A percentile compares a stretch with the other conserved stretches of the same genome.
These are phyloP conservation scores for Fomitopsis pulvina DNA, from an alignment of 768 basidiomycete species.

Conservation along the genomic window DNA sequence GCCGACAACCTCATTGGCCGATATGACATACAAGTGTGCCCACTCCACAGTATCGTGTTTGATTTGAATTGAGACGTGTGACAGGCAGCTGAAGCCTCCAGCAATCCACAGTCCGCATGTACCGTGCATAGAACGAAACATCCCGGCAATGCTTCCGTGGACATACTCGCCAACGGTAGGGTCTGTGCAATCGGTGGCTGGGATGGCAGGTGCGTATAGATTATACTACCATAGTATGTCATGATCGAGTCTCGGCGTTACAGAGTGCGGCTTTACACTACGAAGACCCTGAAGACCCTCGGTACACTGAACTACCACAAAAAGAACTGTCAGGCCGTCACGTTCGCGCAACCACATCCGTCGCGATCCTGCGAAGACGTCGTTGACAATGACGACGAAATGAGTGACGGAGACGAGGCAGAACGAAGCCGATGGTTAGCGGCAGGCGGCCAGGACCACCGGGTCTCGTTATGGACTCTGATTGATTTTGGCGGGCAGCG, in stretches of 20 bases:
- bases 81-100: constrained; percentile 13
- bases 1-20: constrained; percentile 75
- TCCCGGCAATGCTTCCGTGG: constrained; percentile 74
- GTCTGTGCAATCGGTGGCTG: constrained; percentile 89
- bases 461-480: constrained; percentile 22
- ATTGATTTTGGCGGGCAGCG: constrained; percentile 20
- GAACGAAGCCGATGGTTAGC: constrained; percentile 20
- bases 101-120: constrained; percentile 17
- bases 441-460: constrained; percentile 19
- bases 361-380: constrained; percentile 4
- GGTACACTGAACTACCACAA: constrained; percentile 85
- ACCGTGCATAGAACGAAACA: constrained; percentile 56
- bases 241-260: neutral
- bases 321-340: constrained; percentile 62
- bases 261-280: constrained; percentile 80
- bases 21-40: constrained; percentile 45
- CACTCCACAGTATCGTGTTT: neutral
- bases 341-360: constrained; percentile 43
- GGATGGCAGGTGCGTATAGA: constrained; percentile 77
- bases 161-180: constrained; percentile 66
- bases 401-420: constrained; percentile 17
- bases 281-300: constrained; percentile 72
- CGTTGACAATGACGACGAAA: constrained; percentile 14
- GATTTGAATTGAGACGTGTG: neutral
- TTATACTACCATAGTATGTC: constrained; percentile 1